A percentile compares a stretch with the other conserved stretches of the same genome.
Conservation (phyloP, 2,329 filamentous ascomycete species). For the Scolecobasidium constrictum region DNA sequence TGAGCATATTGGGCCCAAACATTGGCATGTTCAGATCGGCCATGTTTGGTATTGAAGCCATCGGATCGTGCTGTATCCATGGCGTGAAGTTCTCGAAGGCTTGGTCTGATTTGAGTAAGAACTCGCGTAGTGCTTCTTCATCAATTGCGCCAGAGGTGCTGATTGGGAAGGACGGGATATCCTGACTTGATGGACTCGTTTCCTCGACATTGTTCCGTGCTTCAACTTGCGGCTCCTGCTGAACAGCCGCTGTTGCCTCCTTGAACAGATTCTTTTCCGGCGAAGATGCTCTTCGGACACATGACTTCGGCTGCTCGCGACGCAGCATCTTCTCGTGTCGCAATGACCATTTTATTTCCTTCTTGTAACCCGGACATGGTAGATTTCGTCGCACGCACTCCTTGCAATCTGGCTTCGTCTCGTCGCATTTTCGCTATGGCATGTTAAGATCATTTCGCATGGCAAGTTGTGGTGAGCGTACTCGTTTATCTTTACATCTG, state of each 20-base stretch:
- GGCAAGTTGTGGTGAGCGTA: not conserved
- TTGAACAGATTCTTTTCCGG: not conserved
- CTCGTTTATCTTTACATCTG: not conserved
- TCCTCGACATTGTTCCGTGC: not conserved
- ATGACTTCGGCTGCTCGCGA: not conserved
- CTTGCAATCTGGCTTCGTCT: not conserved
- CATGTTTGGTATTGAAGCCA: too few species aligned
- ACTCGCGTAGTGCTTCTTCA: not conserved
- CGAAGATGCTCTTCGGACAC: not conserved
- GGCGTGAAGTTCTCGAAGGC: not conserved
- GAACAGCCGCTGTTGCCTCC: not conserved
- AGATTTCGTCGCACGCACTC: not conserved
- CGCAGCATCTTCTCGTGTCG: not conserved
- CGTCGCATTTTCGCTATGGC: not conserved
- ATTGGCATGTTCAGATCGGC: too few species aligned
- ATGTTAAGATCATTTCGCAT: too few species aligned
- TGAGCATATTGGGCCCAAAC: too few species aligned
- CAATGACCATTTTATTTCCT: not conserved
- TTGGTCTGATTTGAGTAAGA: not conserved
- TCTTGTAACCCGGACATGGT: not conserved
- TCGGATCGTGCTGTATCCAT: not conserved
- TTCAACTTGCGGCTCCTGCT: not conserved
- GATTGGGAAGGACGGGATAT: not conserved
- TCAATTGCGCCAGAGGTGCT: too few species aligned
- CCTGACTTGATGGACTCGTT: not conserved